These are phyloP conservation scores for Alternaria sp. DNA, from an alignment of 2,329 filamentous ascomycete genomes.

Conservation along the genomic window DNA sequence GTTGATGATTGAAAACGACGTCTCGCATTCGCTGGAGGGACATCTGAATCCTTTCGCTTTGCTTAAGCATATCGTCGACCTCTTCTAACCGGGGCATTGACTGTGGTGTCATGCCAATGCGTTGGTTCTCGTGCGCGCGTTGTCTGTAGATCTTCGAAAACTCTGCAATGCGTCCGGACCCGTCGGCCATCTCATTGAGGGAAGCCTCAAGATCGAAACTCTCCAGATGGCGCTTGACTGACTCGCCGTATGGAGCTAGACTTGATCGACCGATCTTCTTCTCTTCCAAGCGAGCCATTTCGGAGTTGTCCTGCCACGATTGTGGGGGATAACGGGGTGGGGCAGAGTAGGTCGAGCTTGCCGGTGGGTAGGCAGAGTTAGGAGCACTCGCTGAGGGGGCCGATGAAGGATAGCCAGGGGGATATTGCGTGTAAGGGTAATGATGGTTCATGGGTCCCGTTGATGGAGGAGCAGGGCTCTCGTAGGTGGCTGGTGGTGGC, in stretches of 20 bases:
- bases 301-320: constrained; percentile 48
- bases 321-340: constrained; percentile 45
- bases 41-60: constrained; percentile 53
- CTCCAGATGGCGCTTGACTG: constrained; percentile 69
- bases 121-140: constrained; percentile 58
- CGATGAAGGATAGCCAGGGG: constrained; percentile 50
- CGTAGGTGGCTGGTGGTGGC: constrained; percentile 44
- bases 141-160: constrained; percentile 59
- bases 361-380: constrained; percentile 51
- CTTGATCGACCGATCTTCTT: constrained; percentile 45
- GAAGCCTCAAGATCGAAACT: constrained; percentile 65
- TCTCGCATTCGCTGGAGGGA: constrained; percentile 66
- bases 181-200: constrained; percentile 58
- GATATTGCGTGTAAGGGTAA: constrained; percentile 52
- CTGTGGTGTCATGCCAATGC: constrained; percentile 54
- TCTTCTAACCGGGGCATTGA: constrained; percentile 58
- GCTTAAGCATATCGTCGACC: constrained; percentile 60
- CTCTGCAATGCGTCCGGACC: constrained; percentile 53
- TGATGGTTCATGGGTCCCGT: constrained; percentile 49
- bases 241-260: constrained; percentile 52
- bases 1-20: constrained; percentile 64
- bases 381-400: constrained; percentile 45
- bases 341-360: constrained; percentile 50
- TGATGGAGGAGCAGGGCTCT: constrained; percentile 44
- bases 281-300: constrained; percentile 42